Evolutionary conservation across 257 asterid genomes (phyloP), one percentile per base, ranked within the genome.

Genomic region (Nicotiana knightiana): DNA sequence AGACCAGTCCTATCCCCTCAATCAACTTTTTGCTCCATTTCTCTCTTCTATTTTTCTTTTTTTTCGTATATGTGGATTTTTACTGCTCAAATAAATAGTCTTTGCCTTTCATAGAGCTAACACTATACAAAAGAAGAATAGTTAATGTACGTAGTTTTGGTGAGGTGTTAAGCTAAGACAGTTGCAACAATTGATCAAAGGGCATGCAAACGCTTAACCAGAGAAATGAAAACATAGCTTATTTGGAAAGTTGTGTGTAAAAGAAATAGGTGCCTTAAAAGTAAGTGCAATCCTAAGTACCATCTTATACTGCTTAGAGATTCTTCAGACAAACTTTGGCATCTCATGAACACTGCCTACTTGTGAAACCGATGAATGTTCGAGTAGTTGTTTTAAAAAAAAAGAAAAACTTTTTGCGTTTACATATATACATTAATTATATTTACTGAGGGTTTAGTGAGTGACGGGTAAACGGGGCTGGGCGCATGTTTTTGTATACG

Each of bases 21-120:
- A 71, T 5, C 4, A 24, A 71, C n/a, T 21, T 68, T 12, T 21
- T 4, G 9, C 77, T 39, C 13, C 11, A 43, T 2, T 39, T 39
- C 0, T 43, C 11, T 43, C 11, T 43, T 0, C 0, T 37, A 0
- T 37, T 37, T 37, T 2, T 0, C 0, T 43, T 3, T 4, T 21
- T 39, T 48, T 68, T 16, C 9, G n/a, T 57, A 17, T 2, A 54
- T 43, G 11, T 43, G 48, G 11, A 55, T 55, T 57, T 57, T 17
- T 9, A 18, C 65, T 43, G 6, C 35, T 70, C 78, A 70, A 70
- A 43, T 70, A 70, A 68, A 43, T 43, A 43, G 21, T 3, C 8
- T 54, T 54, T 4, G 59, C 59, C 16, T 51, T 51, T 51, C 57
- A 3, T 51, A 13, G 57, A 51, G n/a, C 35, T 32, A 32, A 32